A percentile compares a stretch with the other conserved stretches of the same genome.
phyloP scores from a whole-genome alignment of 2,329 filamentous ascomycete species.

The Verticillium klebahnii region DNA sequence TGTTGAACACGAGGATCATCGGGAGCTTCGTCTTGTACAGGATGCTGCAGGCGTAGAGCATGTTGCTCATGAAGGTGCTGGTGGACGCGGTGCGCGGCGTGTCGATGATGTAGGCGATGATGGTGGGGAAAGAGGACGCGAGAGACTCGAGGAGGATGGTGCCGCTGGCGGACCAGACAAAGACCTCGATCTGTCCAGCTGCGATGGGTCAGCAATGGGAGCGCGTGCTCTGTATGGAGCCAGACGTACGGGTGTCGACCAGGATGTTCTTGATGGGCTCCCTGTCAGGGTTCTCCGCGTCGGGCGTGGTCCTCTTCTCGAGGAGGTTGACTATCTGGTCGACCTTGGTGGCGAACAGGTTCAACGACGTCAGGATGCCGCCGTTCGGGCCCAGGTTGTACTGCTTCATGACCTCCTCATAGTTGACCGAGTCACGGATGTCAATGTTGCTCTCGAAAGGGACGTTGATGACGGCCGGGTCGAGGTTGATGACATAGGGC shows the following conservation, averaged over 20 bases:
- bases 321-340: slow-evolving; percentile 88
- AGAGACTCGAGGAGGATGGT: slow-evolving; percentile 90
- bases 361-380: slow-evolving; percentile 90
- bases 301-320: slow-evolving; percentile 76
- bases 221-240: not conserved
- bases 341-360: slow-evolving; percentile 96
- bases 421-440: slow-evolving; percentile 97
- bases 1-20: slow-evolving; percentile 99
- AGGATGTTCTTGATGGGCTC: slow-evolving; percentile 77
- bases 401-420: slow-evolving; percentile 99
- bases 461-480: slow-evolving; percentile 87
- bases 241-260: slow-evolving; percentile 68
- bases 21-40: slow-evolving; percentile 98
- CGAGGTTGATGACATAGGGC: slow-evolving; percentile 95
- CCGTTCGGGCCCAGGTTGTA: slow-evolving; percentile 97
- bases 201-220: not conserved
- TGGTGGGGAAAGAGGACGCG: slow-evolving; percentile 90
- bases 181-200: slow-evolving; percentile 94
- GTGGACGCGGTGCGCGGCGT: slow-evolving; percentile 91
- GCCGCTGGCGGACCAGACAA: slow-evolving; percentile 95
- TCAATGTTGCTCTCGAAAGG: slow-evolving; percentile 98
- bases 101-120: slow-evolving; percentile 96
- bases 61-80: slow-evolving; percentile 98
- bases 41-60: slow-evolving; percentile 98
- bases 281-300: slow-evolving; percentile 53